These are phyloP conservation scores for Trichosporon ovoides DNA, from an alignment of 1,284 basidiomycete genomes.

Conservation along the genomic window DNA sequence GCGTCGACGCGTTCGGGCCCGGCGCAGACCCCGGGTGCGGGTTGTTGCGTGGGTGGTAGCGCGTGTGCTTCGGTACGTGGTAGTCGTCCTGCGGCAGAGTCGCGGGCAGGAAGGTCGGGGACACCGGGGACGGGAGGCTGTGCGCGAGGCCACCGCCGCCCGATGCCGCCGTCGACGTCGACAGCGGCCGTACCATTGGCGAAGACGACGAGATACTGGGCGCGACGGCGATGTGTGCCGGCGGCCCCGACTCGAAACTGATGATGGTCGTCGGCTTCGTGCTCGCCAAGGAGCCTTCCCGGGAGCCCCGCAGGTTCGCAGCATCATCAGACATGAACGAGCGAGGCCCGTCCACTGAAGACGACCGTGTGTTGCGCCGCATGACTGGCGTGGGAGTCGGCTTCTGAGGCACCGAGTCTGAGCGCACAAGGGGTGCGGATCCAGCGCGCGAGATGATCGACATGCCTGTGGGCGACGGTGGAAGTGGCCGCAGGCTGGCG, in stretches of 20 bases:
- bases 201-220: slow-evolving; percentile 9
- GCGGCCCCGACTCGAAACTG: slow-evolving; percentile 68
- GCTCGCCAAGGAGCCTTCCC: slow-evolving; percentile 55
- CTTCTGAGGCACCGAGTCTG: slow-evolving; percentile 12
- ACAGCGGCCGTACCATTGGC: slow-evolving; percentile 8
- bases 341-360: slow-evolving; percentile 11
- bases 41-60: slow-evolving; percentile 90
- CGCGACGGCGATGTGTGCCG: slow-evolving; percentile 70
- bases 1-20: slow-evolving; percentile 79
- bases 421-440: slow-evolving; percentile 10
- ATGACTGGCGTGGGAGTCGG: not conserved
- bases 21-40: slow-evolving; percentile 85
- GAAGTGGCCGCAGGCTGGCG: slow-evolving; percentile 76
- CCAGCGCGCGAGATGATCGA: slow-evolving; percentile 31
- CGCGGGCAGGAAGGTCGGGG: slow-evolving; percentile 12
- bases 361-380: slow-evolving; percentile 13
- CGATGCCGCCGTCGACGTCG: slow-evolving; percentile 9
- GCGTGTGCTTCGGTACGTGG: slow-evolving; percentile 72
- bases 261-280: slow-evolving; percentile 93
- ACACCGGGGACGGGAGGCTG: slow-evolving; percentile 13
- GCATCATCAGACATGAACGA: slow-evolving; percentile 21
- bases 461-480: slow-evolving; percentile 66
- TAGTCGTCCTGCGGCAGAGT: not conserved
- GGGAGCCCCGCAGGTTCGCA: slow-evolving; percentile 2
- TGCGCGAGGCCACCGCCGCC: not conserved